phyloP scores from a whole-genome alignment of 2,329 filamentous ascomycete species.

The Raffaelea arxii region DNA sequence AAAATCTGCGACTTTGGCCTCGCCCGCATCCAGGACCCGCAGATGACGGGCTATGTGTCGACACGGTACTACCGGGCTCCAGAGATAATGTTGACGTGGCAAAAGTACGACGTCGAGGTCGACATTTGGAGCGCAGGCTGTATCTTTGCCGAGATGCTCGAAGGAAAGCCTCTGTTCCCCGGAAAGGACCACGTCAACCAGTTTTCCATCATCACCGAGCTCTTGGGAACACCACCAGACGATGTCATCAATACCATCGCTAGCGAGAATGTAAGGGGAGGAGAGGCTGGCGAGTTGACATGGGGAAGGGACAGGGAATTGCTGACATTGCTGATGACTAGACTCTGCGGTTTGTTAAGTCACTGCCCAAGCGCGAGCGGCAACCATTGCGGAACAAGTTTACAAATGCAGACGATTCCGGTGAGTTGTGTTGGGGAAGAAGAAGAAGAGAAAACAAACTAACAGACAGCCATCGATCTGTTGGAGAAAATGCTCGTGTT shows the following conservation, averaged over 20 bases:
- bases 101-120: slow-evolving; percentile 98
- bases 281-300: neutral
- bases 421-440: slow-evolving; percentile 36
- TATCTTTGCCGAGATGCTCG: slow-evolving; percentile 98
- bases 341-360: slow-evolving; percentile 96
- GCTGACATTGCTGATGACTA: slow-evolving; percentile 25
- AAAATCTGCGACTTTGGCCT: slow-evolving; percentile 99
- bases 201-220: slow-evolving; percentile 98
- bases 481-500: slow-evolving; percentile 97
- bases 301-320: neutral
- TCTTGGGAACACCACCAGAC: slow-evolving; percentile 90
- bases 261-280: slow-evolving; percentile 74
- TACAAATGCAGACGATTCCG: slow-evolving; percentile 81
- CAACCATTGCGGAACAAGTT: slow-evolving; percentile 84
- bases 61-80: slow-evolving; percentile 97
- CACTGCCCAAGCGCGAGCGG: slow-evolving; percentile 85
- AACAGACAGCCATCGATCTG: slow-evolving; percentile 69
- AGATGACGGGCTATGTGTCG: slow-evolving; percentile 99
- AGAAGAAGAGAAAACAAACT: no score
- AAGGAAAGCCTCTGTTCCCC: slow-evolving; percentile 95
- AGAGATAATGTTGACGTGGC: slow-evolving; percentile 99
- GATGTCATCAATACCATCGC: slow-evolving; percentile 98
- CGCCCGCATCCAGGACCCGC: slow-evolving; percentile 93
- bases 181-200: slow-evolving; percentile 99
- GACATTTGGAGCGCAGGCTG: slow-evolving; percentile 99